Evolutionary conservation across 129 eudicot genomes (phyloP).

Genomic region (Cynara cardunculus): DNA sequence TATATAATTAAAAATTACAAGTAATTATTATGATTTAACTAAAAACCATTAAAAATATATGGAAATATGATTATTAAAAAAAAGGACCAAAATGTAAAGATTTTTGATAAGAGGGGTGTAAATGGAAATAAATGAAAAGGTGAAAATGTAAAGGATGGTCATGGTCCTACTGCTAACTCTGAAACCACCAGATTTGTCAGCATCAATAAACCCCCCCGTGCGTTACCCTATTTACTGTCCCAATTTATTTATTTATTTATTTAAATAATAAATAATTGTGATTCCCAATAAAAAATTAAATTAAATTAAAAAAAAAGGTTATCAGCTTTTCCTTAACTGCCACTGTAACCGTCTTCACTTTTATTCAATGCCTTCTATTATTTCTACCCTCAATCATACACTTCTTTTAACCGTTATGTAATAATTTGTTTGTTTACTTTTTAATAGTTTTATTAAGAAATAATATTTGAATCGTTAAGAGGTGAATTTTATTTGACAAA

Average conservation of each 20-base stretch:
- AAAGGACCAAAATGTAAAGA: not conserved
- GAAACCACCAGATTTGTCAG: conserved; percentile 34
- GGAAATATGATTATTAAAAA: no score
- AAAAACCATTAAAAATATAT: not conserved
- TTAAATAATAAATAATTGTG: not conserved
- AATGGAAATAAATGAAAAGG: not conserved
- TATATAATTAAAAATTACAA: not conserved
- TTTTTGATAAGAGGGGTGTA: not conserved
- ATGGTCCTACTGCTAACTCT: conserved; percentile 30
- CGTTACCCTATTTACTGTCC: conserved; percentile 32
- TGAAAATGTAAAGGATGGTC: not conserved
- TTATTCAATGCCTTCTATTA: not conserved
- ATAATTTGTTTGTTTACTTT: no score
- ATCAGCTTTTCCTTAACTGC: conserved; percentile 20
- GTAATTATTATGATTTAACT: not conserved
- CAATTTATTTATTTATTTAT: not conserved
- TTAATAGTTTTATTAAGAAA: no score
- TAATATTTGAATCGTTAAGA: no score
- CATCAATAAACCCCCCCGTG: conserved; percentile 30
- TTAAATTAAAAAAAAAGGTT: not conserved
- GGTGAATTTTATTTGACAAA: no score
- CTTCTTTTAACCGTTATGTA: no score
- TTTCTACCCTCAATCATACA: not conserved
- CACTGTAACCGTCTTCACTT: conserved; percentile 1
- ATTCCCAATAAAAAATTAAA: not conserved